Evolutionary conservation across 495 filamentous ascomycete genomes (phyloP).

Genomic region (Xanthoparmelia taractica): DNA sequence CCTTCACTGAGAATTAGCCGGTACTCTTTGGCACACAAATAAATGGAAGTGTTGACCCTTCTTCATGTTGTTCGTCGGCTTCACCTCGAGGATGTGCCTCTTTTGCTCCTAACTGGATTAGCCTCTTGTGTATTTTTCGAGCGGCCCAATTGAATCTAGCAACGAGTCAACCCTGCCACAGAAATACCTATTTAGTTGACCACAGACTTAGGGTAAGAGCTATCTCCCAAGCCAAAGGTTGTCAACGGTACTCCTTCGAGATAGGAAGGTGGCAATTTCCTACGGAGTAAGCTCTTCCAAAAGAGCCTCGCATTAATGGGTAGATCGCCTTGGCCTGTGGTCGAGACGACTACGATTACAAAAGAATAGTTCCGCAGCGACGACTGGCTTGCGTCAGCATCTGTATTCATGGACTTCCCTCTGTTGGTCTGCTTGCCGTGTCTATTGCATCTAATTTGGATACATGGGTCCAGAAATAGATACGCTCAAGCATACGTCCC

Average conservation of each 20-base stretch:
- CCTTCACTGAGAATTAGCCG: conserved; percentile 34
- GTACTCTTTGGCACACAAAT: conserved; percentile 22
- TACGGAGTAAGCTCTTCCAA: conserved; percentile 77
- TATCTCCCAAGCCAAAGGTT: conserved; percentile 88
- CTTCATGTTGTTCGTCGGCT: conserved; percentile 84
- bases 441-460: conserved; percentile 67
- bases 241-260: conserved; percentile 62
- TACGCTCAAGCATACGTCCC: conserved; percentile 58
- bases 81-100: conserved; percentile 73
- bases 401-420: conserved; percentile 6
- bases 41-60: conserved; percentile 56
- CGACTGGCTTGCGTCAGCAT: conserved; percentile 30
- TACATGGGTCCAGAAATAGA: conserved; percentile 68
- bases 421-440: conserved; percentile 46
- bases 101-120: conserved; percentile 76
- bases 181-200: not conserved
- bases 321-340: conserved; percentile 90
- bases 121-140: conserved; percentile 75
- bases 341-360: conserved; percentile 74
- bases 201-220: conserved; percentile 75
- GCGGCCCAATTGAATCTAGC: conserved; percentile 86
- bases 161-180: not conserved
- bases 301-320: conserved; percentile 71
- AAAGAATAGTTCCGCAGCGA: conserved; percentile 48
- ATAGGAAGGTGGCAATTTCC: conserved; percentile 63